Evolutionary conservation across 1,284 basidiomycete genomes (phyloP).

Genomic region (Fomitopsis schrenkii): DNA sequence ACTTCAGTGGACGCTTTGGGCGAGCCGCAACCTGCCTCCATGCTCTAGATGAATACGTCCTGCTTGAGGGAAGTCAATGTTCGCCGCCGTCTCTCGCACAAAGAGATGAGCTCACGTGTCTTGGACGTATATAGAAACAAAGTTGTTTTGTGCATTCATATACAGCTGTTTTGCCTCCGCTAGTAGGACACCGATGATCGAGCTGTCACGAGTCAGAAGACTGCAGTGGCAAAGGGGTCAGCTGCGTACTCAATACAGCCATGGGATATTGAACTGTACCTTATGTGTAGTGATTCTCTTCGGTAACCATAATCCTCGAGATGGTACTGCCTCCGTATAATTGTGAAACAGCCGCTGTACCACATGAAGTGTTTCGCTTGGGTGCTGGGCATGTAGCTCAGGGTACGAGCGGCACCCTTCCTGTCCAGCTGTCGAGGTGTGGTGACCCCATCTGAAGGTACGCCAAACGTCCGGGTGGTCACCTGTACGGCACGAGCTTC

Average conservation of each 20-base stretch:
- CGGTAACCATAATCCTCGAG: conserved; percentile 18
- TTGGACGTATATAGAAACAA: conserved; percentile 54
- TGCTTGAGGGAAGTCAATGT: conserved; percentile 5
- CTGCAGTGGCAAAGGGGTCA: conserved; percentile 26
- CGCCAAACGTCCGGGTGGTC: conserved; percentile 23
- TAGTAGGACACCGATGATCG: conserved; percentile 46
- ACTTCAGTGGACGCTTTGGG: conserved; percentile 58
- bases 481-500: conserved; percentile 29
- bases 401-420: conserved; percentile 18
- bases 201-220: conserved; percentile 46
- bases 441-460: conserved; percentile 13
- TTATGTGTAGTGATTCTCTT: conserved; percentile 24
- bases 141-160: conserved; percentile 44
- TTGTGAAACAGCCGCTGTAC: conserved; percentile 28
- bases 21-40: conserved; percentile 58
- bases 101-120: conserved; percentile 32
- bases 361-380: conserved; percentile 26
- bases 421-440: conserved; percentile 16
- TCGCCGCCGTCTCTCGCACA: too few relatives aligned
- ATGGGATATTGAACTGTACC: conserved; percentile 14
- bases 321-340: conserved; percentile 21
- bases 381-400: conserved; percentile 27
- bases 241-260: background rate
- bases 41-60: conserved; percentile 21
- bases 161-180: conserved; percentile 54